A percentile compares a stretch with the other conserved stretches of the same genome.
phyloP scores from a whole-genome alignment of 768 basidiomycete species.

The Hypsizygus marmoreus region DNA sequence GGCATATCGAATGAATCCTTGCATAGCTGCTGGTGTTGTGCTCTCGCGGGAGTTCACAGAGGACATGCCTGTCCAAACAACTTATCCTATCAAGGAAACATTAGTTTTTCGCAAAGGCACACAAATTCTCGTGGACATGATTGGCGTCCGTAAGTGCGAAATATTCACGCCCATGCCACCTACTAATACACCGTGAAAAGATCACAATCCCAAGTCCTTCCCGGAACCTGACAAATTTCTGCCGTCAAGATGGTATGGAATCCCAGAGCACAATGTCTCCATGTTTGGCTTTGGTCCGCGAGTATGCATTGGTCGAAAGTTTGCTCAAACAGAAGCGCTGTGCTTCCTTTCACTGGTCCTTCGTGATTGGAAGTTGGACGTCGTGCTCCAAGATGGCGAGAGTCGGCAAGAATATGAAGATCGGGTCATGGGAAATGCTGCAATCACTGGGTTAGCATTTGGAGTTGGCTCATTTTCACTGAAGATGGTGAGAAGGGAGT shows the following conservation, averaged over 20 bases:
- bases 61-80: slow-evolving; percentile 18
- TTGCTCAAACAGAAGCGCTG: slow-evolving; percentile 45
- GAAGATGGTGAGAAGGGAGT: slow-evolving; percentile 1
- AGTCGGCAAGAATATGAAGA: not conserved
- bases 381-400: not conserved
- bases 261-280: slow-evolving; percentile 17
- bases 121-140: slow-evolving; percentile 25
- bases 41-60: slow-evolving; percentile 29
- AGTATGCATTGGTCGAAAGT: slow-evolving; percentile 44
- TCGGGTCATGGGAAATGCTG: slow-evolving; percentile 2
- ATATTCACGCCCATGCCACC: not conserved
- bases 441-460: not conserved
- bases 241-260: slow-evolving; percentile 36
- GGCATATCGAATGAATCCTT: not conserved
- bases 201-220: slow-evolving; percentile 32
- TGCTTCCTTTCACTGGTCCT: slow-evolving; percentile 42
- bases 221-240: slow-evolving; percentile 28
- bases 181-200: too few relatives aligned
- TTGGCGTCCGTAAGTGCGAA: slow-evolving; percentile 24
- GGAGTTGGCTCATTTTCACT: not conserved
- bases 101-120: slow-evolving; percentile 12
- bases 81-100: not conserved
- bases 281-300: slow-evolving; percentile 35
- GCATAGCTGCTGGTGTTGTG: slow-evolving; percentile 20
- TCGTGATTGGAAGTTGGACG: slow-evolving; percentile 45